A percentile compares a stretch with the other conserved stretches of the same genome.
Conservation (phyloP, 2,329 filamentous ascomycete genomes). For the Gaeumannomyces tritici region DNA sequence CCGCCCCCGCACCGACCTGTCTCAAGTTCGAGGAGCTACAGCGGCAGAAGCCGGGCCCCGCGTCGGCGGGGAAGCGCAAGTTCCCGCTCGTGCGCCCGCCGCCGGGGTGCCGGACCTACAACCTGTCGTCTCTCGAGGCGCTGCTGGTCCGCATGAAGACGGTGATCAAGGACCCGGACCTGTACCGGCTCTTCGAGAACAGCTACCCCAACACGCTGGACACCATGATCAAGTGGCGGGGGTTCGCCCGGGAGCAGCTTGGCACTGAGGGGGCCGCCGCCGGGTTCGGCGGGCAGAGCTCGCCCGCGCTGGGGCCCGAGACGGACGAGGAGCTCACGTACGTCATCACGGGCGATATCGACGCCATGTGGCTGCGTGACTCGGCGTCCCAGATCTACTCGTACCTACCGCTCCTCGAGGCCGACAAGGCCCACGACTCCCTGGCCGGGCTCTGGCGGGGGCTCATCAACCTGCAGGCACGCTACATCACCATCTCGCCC, state of each 20-base stretch:
- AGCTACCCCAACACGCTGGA: slow-evolving; percentile 77
- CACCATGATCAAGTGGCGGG: slow-evolving; percentile 72
- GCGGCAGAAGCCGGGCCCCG: slow-evolving; percentile 13
- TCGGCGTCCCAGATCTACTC: slow-evolving; percentile 67
- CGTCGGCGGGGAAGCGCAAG: slow-evolving; percentile 17
- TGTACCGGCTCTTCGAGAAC: slow-evolving; percentile 75
- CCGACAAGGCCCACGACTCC: slow-evolving; percentile 38
- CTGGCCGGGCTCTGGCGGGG: slow-evolving; percentile 60
- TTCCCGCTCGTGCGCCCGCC: slow-evolving; percentile 42
- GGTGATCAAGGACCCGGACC: slow-evolving; percentile 43
- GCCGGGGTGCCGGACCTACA: slow-evolving; percentile 61
- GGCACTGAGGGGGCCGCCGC: not conserved
- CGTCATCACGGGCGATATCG: slow-evolving; percentile 76
- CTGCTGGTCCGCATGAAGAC: slow-evolving; percentile 41
- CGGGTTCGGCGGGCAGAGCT: not conserved
- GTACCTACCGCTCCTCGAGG: slow-evolving; percentile 52
- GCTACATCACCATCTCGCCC: slow-evolving; percentile 58
- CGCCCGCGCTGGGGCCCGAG: not conserved
- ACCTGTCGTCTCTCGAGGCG: slow-evolving; percentile 57
- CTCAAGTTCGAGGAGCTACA: slow-evolving; percentile 15
- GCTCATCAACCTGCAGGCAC: slow-evolving; percentile 61
- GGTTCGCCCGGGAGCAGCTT: slow-evolving; percentile 35
- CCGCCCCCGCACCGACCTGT: slow-evolving; percentile 8
- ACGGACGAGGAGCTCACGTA: slow-evolving; percentile 59
- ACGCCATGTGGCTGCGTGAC: slow-evolving; percentile 83